Evolutionary conservation across 805 yeast genomes (phyloP), one percentile per base, ranked within the genome.

Genomic region (Jamesozyma spencerorum): DNA sequence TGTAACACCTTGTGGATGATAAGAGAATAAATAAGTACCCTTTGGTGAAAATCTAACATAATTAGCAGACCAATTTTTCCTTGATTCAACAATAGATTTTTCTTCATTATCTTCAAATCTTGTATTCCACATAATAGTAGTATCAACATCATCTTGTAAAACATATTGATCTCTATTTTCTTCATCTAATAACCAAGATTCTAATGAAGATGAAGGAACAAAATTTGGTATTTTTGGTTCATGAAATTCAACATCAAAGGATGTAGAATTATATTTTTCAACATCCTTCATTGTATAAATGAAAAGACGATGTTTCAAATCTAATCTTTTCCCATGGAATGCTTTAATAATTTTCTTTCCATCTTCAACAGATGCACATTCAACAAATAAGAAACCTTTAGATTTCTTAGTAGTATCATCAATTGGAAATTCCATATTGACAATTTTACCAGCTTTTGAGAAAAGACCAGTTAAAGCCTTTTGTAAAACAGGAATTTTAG

Each of bases 1-100:
- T 62, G 86, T 94, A 42, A 87, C 79, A 71, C 97, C 97, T 65
- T 85, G 94, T 38, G 86, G 86, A 65, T 90, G 97, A 53, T 87
- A 72, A 1, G 97, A 81, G 53, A 85, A 77, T 48, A 90, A 65
- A 58, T 78, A 88, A 11, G 90, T 79, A 63, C 99, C 99, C 65
- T 79, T 79, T 58, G 97, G 95, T 37, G 97, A 86, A 70, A 87
- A 90, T 60, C 80, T 79, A 54, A 86, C 84, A 53, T 81, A 87
- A 47, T 85, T 80, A 44, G 86, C 79, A 43, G 97, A 87, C 84
- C 94, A 86, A 50, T 81, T 79, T 48, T 72, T 70, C 65, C 95
- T 77, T 55, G 87, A 81, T 56, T 83, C 86, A 43, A 81, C 76
- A 32, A 71, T 87, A 39, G 74, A 74, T 62, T 85, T 92, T 30